Evolutionary conservation across 2,329 filamentous ascomycete species (phyloP).

Genomic region (Aaosphaeria pasadenensis): DNA sequence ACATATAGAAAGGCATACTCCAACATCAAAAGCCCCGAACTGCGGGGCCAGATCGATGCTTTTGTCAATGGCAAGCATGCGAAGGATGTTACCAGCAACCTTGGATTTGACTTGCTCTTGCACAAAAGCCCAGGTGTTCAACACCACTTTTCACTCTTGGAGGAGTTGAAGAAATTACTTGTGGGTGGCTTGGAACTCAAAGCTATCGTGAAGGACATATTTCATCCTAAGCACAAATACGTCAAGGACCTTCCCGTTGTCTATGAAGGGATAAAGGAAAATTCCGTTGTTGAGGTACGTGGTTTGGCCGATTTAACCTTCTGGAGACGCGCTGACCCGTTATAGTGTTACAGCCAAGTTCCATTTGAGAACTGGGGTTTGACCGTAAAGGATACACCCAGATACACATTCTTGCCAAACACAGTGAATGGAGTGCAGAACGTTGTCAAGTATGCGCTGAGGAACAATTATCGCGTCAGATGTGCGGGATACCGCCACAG

Average conservation of each 20-base stretch:
- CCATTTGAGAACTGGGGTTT: conserved; percentile 44
- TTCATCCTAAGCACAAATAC: conserved; percentile 18
- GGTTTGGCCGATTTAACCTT: not conserved
- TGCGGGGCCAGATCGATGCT: conserved; percentile 24
- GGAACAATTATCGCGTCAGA: conserved; percentile 37
- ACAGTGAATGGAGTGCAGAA: conserved; percentile 42
- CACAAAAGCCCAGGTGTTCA: conserved; percentile 29
- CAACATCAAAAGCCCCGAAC: conserved; percentile 20
- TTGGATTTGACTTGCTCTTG: conserved; percentile 18
- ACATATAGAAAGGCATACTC: conserved; percentile 23
- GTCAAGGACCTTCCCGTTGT: conserved; percentile 20
- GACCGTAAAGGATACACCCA: conserved; percentile 39
- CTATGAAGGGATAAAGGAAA: conserved; percentile 29
- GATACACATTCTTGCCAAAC: conserved; percentile 42
- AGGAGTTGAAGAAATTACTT: conserved; percentile 11
- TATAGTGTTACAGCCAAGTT: conserved; percentile 14
- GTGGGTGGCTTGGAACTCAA: conserved; percentile 12
- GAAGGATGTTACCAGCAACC: conserved; percentile 15
- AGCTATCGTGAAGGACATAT: conserved; percentile 14
- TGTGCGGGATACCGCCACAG: conserved; percentile 46
- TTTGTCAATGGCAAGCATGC: conserved; percentile 28
- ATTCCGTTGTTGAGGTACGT: conserved; percentile 33
- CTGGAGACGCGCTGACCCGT: not conserved
- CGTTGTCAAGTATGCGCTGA: conserved; percentile 38
- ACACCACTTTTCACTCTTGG: conserved; percentile 28